These are phyloP conservation scores for Lepidopterella palustris DNA, from an alignment of 495 filamentous ascomycete genomes.

Conservation along the genomic window DNA sequence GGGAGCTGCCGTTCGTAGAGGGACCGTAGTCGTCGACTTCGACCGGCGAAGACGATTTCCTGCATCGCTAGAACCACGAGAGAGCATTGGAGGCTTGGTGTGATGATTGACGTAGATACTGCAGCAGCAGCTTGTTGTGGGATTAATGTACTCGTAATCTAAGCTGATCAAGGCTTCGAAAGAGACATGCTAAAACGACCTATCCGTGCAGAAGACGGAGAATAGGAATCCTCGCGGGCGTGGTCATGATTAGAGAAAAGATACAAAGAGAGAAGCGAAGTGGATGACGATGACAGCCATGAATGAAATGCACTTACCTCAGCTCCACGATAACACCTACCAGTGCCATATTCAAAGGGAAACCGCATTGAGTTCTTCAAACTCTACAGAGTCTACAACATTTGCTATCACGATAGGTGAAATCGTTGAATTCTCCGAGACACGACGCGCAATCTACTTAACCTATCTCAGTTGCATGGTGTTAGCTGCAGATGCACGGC, in stretches of 20 bases:
- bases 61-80: constrained; percentile 30
- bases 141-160: not conserved
- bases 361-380: too few species aligned
- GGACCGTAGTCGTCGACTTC: constrained; percentile 31
- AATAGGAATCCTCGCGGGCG: too few species aligned
- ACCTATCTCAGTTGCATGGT: not conserved
- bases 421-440: too few species aligned
- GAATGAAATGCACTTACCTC: too few species aligned
- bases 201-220: not conserved
- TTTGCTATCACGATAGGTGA: too few species aligned
- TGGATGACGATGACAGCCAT: too few species aligned
- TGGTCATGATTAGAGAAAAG: too few species aligned
- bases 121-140: not conserved
- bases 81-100: constrained; percentile 28
- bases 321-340: too few species aligned
- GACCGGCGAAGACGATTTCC: constrained; percentile 30
- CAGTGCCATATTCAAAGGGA: too few species aligned
- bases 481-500: not conserved
- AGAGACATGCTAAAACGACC: not conserved
- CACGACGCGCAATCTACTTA: not conserved
- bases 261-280: too few species aligned
- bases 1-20: constrained; percentile 9
- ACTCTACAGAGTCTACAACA: too few species aligned
- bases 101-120: not conserved
- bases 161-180: not conserved